Percentiles rank a stretch among this genome's conserved stretches.
These are phyloP conservation scores for Hypoxylon sp. DNA, from an alignment of 2,329 filamentous ascomycete genomes.

Conservation along the genomic window DNA sequence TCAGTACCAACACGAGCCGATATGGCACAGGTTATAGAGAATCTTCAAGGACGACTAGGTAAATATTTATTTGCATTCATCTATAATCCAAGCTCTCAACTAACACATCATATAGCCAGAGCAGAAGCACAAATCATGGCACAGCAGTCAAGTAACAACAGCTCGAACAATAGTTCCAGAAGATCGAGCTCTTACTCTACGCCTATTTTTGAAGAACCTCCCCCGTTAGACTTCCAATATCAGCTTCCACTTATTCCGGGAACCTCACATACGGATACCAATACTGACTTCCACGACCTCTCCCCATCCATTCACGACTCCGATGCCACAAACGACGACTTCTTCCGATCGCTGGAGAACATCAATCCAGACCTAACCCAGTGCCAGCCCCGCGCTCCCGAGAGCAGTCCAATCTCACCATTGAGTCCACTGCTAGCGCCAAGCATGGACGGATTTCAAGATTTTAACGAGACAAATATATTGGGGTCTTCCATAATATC, in stretches of 20 bases:
- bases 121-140: not conserved
- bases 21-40: slow-evolving; percentile 2
- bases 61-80: too few species aligned
- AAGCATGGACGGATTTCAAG: not conserved
- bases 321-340: not conserved
- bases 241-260: not conserved
- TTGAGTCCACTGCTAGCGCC: not conserved
- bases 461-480: not conserved
- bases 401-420: slow-evolving; percentile 1
- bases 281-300: not conserved
- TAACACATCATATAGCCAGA: not conserved
- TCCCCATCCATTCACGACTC: not conserved
- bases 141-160: not conserved
- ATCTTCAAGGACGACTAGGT: not conserved
- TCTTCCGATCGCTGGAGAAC: not conserved
- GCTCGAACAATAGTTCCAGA: not conserved
- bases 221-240: not conserved
- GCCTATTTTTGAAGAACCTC: not conserved
- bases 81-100: too few species aligned
- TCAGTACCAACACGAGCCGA: slow-evolving; percentile 1
- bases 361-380: not conserved
- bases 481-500: not conserved
- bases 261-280: not conserved
- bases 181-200: not conserved
- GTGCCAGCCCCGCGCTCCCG: not conserved